These are phyloP conservation scores for Tetrapisispora iriomotensis DNA, from an alignment of 805 yeast genomes.

Conservation along the genomic window DNA sequence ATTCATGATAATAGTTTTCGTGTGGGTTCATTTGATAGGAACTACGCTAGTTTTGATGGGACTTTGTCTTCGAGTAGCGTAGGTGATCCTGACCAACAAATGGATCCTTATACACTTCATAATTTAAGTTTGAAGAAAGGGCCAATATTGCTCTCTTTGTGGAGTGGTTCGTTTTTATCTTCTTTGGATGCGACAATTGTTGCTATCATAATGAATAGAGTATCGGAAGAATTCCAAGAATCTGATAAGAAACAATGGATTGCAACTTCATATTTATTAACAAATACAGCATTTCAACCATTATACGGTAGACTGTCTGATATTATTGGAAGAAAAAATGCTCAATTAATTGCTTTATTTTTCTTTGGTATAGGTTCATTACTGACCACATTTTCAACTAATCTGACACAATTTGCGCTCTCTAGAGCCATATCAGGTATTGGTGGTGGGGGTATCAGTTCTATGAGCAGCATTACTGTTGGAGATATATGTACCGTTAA, in stretches of 20 bases:
- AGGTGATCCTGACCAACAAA: too few relatives aligned
- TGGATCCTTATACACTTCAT: constrained; percentile 18
- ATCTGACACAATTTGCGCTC: constrained; percentile 32
- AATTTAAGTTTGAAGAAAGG: constrained; percentile 22
- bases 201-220: constrained; percentile 39
- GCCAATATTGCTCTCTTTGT: constrained; percentile 31
- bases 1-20: too few relatives aligned
- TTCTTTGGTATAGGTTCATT: constrained; percentile 40
- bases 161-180: constrained; percentile 39
- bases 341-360: constrained; percentile 33
- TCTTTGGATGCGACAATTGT: constrained; percentile 40
- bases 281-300: constrained; percentile 61
- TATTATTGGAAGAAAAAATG: constrained; percentile 41
- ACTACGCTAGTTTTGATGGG: too few relatives aligned
- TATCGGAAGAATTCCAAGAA: constrained; percentile 40
- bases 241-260: constrained; percentile 51
- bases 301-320: constrained; percentile 53
- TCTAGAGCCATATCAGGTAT: constrained; percentile 72
- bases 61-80: too few relatives aligned
- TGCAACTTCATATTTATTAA: constrained; percentile 51
- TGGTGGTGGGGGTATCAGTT: constrained; percentile 85
- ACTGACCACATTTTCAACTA: constrained; percentile 31
- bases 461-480: constrained; percentile 64
- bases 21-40: too few relatives aligned
- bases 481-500: constrained; percentile 69